Conservation (phyloP, 208 protist species). For the Acanthamoeba sp. region DNA sequence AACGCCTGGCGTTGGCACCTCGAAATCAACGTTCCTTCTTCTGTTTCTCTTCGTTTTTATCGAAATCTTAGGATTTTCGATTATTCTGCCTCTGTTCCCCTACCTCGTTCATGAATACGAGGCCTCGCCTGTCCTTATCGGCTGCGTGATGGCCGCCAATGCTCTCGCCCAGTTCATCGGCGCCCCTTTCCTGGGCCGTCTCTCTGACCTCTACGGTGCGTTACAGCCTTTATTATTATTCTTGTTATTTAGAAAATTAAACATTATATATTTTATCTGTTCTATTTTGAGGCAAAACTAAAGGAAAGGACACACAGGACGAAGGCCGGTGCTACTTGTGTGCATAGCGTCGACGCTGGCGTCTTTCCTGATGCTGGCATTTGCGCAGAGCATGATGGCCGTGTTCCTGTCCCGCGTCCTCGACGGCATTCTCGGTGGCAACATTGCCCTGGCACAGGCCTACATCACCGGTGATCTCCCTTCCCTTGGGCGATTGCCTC, state of each 20-base stretch:
- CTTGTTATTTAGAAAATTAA: too few species aligned
- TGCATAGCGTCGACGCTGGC: conserved; percentile 17
- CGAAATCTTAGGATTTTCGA: conserved; percentile 49
- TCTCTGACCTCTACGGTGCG: conserved; percentile 41
- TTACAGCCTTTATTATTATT: too few species aligned
- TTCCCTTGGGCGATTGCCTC: neutral
- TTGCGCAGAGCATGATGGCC: conserved; percentile 11
- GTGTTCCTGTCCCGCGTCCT: conserved; percentile 17
- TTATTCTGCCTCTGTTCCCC: conserved; percentile 43
- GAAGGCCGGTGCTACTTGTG: conserved; percentile 38
- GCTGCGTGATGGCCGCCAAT: conserved; percentile 55
- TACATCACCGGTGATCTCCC: conserved; percentile 31
- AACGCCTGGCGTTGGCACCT: neutral
- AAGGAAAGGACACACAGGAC: neutral
- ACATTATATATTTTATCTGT: neutral
- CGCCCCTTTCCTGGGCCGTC: conserved; percentile 43
- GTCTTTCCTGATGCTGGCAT: conserved; percentile 30
- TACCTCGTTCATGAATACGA: conserved; percentile 26
- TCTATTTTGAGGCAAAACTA: neutral
- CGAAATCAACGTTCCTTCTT: neutral
- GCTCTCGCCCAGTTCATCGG: conserved; percentile 43
- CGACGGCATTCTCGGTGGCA: conserved; percentile 55
- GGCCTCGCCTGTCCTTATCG: conserved; percentile 45
- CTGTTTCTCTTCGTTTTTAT: conserved; percentile 58
- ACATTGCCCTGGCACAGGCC: conserved; percentile 54